Evolutionary conservation across 371 early-diverging fungal species (phyloP).

Genomic region (Gilbertella persicaria): DNA sequence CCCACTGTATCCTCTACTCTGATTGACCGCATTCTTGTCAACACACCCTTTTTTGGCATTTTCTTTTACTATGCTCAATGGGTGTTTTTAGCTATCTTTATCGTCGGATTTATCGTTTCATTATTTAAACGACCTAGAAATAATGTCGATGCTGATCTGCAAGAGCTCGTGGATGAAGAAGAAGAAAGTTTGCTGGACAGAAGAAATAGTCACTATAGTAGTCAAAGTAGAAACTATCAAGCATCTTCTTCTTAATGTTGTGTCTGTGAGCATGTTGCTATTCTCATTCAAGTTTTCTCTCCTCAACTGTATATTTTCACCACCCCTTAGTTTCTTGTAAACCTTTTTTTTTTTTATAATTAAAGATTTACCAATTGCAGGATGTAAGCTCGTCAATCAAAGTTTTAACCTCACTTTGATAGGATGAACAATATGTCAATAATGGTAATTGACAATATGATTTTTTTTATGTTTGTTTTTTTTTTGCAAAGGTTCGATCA

Average conservation of each 20-base stretch:
- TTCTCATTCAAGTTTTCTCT: conserved; percentile 4
- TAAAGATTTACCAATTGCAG: conserved; percentile 16
- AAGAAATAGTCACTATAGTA: conserved; percentile 9
- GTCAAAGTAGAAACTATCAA: conserved; percentile 6
- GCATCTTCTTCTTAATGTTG: conserved; percentile 7
- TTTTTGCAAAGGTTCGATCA: conserved; percentile 1
- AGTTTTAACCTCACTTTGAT: neutral
- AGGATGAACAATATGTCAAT: conserved; percentile 14
- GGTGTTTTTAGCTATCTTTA: conserved; percentile 52
- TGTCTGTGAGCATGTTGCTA: conserved; percentile 14
- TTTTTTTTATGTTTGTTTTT: conserved; percentile 6
- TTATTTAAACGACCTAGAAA: conserved; percentile 26
- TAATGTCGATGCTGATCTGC: conserved; percentile 26
- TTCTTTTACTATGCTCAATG: conserved; percentile 59
- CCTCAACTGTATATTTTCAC: neutral
- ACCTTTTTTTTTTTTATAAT: conserved; percentile 1
- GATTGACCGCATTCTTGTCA: conserved; percentile 50
- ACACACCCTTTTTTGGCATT: conserved; percentile 56
- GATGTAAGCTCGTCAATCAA: conserved; percentile 17
- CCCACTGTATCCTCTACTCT: conserved; percentile 59
- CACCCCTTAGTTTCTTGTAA: neutral
- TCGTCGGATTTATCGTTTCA: conserved; percentile 32
- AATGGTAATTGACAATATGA: conserved; percentile 23
- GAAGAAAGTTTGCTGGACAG: conserved; percentile 24
- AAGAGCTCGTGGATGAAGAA: conserved; percentile 27